Conservation (phyloP, 805 yeast genomes). For the Metschnikowia baotianmanensis region DNA sequence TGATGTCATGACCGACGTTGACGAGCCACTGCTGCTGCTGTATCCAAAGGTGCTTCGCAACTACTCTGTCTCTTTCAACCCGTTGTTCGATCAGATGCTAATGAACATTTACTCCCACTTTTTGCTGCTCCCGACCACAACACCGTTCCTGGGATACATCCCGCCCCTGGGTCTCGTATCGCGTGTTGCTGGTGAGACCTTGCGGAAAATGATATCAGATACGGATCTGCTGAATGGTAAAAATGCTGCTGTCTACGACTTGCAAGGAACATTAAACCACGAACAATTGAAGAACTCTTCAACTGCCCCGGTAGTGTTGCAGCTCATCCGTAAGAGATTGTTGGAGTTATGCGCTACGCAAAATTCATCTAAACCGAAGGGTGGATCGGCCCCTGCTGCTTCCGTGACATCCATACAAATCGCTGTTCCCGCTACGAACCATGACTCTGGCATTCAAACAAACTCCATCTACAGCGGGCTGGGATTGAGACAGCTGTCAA, state of each 20-base stretch:
- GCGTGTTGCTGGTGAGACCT: conserved; percentile 42
- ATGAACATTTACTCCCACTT: conserved; percentile 34
- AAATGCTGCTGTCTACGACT: conserved; percentile 27
- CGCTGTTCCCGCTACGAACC: conserved; percentile 10
- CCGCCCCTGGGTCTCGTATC: conserved; percentile 47
- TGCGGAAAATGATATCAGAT: conserved; percentile 26
- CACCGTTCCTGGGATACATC: conserved; percentile 41
- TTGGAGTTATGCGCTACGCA: conserved; percentile 37
- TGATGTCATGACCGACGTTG: conserved; percentile 41
- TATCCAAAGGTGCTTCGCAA: conserved; percentile 20
- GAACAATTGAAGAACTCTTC: conserved; percentile 32
- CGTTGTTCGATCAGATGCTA: conserved; percentile 36
- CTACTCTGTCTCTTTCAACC: conserved; percentile 36
- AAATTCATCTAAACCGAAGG: conserved; percentile 8
- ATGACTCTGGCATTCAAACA: neutral
- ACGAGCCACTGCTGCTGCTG: conserved; percentile 25
- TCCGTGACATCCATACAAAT: conserved; percentile 15
- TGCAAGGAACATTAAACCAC: conserved; percentile 29
- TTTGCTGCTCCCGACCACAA: conserved; percentile 42
- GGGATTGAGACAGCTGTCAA: conserved; percentile 36
- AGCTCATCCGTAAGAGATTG: conserved; percentile 40
- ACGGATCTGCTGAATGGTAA: conserved; percentile 14
- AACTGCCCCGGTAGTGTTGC: conserved; percentile 40
- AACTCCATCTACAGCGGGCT: conserved; percentile 18
- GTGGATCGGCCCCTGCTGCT: conserved; percentile 7